phyloP scores from a whole-genome alignment of 1,139 yeast species.

The Meyerozyma carpophila region DNA sequence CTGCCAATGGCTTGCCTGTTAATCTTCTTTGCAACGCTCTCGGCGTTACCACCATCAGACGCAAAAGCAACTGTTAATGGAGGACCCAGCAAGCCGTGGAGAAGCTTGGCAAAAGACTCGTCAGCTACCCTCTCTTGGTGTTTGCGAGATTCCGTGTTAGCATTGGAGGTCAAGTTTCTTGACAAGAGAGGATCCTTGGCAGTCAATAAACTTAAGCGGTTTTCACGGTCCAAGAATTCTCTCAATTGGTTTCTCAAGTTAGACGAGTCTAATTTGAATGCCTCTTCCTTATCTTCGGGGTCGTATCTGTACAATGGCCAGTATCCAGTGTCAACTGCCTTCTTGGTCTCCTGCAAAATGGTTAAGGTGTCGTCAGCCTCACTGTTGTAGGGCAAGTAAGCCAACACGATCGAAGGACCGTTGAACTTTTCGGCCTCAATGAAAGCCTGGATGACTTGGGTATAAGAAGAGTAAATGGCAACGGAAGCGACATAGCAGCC shows the following conservation, averaged over 20 bases:
- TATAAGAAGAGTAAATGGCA: slow-evolving; percentile 89
- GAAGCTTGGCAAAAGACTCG: slow-evolving; percentile 67
- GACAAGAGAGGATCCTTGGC: slow-evolving; percentile 70
- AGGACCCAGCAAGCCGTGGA: slow-evolving; percentile 89
- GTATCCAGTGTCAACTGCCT: slow-evolving; percentile 87
- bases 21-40: slow-evolving; percentile 73
- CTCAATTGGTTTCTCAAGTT: slow-evolving; percentile 71
- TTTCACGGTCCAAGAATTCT: slow-evolving; percentile 83
- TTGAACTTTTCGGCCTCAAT: slow-evolving; percentile 82
- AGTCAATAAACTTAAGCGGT: slow-evolving; percentile 74
- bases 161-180: slow-evolving; percentile 62
- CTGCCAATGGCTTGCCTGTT: slow-evolving; percentile 81
- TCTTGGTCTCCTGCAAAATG: slow-evolving; percentile 80
- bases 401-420: slow-evolving; percentile 89
- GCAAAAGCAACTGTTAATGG: slow-evolving; percentile 88
- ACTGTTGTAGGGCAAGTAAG: slow-evolving; percentile 72
- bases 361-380: slow-evolving; percentile 69
- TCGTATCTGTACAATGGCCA: slow-evolving; percentile 93
- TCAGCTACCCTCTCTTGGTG: slow-evolving; percentile 68
- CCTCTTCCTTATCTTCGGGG: slow-evolving; percentile 47
- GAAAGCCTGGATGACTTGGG: slow-evolving; percentile 85
- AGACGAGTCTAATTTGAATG: slow-evolving; percentile 79
- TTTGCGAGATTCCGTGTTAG: slow-evolving; percentile 51
- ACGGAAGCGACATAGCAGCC: slow-evolving; percentile 90
- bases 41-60: slow-evolving; percentile 94